Base-by-base conservation (phyloP, 208 protist species). In the Leishmania martiniquensis region DNA sequence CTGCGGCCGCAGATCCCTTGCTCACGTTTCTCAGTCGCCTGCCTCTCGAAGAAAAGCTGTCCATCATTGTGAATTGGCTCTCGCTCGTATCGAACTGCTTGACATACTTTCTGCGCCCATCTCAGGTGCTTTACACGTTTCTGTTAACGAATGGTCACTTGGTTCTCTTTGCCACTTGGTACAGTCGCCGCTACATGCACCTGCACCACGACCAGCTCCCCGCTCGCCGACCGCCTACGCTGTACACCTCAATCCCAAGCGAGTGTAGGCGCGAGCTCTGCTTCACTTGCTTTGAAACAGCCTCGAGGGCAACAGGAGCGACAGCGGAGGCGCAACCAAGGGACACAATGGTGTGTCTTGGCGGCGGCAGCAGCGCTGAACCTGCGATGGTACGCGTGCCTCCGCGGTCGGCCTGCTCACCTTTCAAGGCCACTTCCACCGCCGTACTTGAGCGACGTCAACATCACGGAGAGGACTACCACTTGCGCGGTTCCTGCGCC, bases 61-160 rank as follows among this genome's bases (percentile, higher is more conserved):
- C 67, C 47, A 84, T 77, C 10, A 13, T 39, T 52, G 80, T 88
- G 45, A 85, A 89, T 77, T 88, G 80, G 78, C 72, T 93, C 25
- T 88, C 87, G 3, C 52, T 91, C 34, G 81, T 91, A 17, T 90
- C 87, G 7, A 91, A 91, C 78, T 89, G 84, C 68, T 82, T 93
- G 39, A 93, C 89, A 12, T 85, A 90, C 76, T 91, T 82, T 60
- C 52, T 93, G 22, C 82, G 87, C 37, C 77, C 80, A 7, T 93
- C 89, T 52, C 89, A 93, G 68, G 89, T 91, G 76, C 78, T 93
- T 5, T 93, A 91, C 73, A 76, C 85, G 1, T 88, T 91, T 77
- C 72, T 93, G 60, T 78, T 93, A 51, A 86, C 72, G 69, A 88
- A 72, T 74, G 83, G 69, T 42, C 87, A 88, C 75, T 85, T 90